Evolutionary conservation across 805 yeast genomes (phyloP), one percentile per base, ranked within the genome.

Genomic region (Candida coquimbonensis): DNA sequence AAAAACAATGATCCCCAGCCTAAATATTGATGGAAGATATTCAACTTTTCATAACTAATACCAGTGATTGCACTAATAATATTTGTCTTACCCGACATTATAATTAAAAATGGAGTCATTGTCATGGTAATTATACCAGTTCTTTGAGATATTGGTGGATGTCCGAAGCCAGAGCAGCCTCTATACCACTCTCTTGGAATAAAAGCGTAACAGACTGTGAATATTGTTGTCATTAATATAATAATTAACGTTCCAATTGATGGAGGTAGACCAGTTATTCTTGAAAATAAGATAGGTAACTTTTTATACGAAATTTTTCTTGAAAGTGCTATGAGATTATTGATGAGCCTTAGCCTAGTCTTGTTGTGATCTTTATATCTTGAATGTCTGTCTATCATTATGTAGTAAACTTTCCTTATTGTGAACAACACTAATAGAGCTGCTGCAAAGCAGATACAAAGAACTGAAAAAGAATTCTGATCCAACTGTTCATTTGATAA

Each of bases 71-170:
- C 56, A 12, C 77, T 67, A 37, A 77, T 67, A 44, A 75, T 52
- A 54, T 77, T 78, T 7, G 75, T 56, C 56, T 78, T 78, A 2
- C 83, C 82, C 0, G 79, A 69, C 46, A 77, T 45, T 4, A 75
- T 62, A 44, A 70, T 68, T 35, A 77, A 58, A 53, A 75, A 73
- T 0, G 83, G 82, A 8, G 74, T 65, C 39, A 77, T 59, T 0
- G 78, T 77, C 31, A 69, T 62, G 1, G 77, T 69, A 70, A 73
- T 69, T 27, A 75, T 49, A 3, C 81, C 82, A 1, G 81, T 64
- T 40, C 83, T 59, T 1, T 74, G 71, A 0, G 78, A 79, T 33
- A 78, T 48, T 9, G 82, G 83, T n/a, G 82, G 79, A 4, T 79
- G 66, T 2, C 83, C 83, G 57, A 77, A 77, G 0, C 77, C 78